Conservation (phyloP, 164 flowering plant genomes). For the Nelumbo lutea region DNA sequence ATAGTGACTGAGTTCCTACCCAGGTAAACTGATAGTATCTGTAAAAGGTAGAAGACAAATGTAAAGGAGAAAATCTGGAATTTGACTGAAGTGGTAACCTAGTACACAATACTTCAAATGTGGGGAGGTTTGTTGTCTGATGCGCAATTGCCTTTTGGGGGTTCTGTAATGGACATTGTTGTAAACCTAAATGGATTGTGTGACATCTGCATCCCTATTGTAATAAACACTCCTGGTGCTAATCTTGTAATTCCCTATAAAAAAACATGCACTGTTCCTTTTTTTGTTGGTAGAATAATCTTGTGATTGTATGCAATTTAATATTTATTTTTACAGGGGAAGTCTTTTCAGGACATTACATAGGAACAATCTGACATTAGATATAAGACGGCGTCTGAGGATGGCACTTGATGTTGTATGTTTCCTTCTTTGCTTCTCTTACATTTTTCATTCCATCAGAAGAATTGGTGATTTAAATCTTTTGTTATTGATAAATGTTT, state of each 20-base stretch:
- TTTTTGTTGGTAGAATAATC: not conserved
- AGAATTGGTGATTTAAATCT: not conserved
- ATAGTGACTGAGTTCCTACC: conserved; percentile 78
- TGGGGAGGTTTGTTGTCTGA: not conserved
- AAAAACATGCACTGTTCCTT: not conserved
- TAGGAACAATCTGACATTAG: conserved; percentile 50
- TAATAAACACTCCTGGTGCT: not conserved
- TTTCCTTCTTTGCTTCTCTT: conserved; percentile 1
- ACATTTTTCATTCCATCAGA: not conserved
- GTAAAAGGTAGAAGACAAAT: not conserved
- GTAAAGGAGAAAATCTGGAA: not conserved
- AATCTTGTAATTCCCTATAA: not conserved
- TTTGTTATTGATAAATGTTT: not conserved
- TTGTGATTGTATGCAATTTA: not conserved
- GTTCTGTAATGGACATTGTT: not conserved
- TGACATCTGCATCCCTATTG: not conserved
- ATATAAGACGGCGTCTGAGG: conserved; percentile 59
- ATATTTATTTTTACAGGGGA: conserved; percentile 48
- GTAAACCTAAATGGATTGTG: not conserved
- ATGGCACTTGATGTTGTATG: conserved; percentile 92
- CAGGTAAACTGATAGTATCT: conserved; percentile 38
- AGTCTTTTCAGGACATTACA: conserved; percentile 74
- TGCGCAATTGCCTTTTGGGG: not conserved
- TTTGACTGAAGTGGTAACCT: not conserved
- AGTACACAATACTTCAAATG: not conserved